Conservation (phyloP, 2,329 filamentous ascomycete species). For the Domatiomyces catenatus region DNA sequence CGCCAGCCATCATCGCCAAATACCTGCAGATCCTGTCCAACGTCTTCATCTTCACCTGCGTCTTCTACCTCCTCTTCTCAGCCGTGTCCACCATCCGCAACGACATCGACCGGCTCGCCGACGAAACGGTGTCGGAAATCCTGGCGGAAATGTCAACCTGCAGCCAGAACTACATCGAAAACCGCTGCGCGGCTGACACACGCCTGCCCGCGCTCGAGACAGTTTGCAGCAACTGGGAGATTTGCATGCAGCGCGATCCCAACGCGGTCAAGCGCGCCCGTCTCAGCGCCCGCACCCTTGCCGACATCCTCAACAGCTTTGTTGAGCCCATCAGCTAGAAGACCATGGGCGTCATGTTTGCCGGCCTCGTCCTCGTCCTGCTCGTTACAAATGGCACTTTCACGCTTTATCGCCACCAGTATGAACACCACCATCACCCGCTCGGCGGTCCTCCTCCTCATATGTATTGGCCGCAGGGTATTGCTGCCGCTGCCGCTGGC, state of each 20-base stretch:
- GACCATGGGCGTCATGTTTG: slow-evolving; percentile 35
- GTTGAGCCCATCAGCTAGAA: slow-evolving; percentile 83
- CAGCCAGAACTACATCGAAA: slow-evolving; percentile 55
- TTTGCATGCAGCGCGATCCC: slow-evolving; percentile 76
- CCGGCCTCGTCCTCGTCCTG: slow-evolving; percentile 13
- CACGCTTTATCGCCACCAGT: slow-evolving; percentile 13
- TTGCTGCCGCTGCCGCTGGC: no score
- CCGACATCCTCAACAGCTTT: slow-evolving; percentile 86
- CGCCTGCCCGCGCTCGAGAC: slow-evolving; percentile 57
- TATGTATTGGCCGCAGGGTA: no score
- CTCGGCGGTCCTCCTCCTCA: no score
- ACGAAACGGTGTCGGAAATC: slow-evolving; percentile 52
- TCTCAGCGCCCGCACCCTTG: slow-evolving; percentile 74
- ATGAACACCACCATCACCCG: slow-evolving; percentile 9
- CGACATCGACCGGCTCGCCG: slow-evolving; percentile 59
- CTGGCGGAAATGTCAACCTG: slow-evolving; percentile 61
- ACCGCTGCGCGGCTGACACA: slow-evolving; percentile 53
- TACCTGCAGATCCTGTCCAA: slow-evolving; percentile 48
- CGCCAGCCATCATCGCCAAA: slow-evolving; percentile 50
- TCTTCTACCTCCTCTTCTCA: slow-evolving; percentile 51
- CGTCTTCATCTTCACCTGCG: slow-evolving; percentile 31
- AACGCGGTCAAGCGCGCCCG: slow-evolving; percentile 61
- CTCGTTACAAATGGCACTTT: slow-evolving; percentile 16
- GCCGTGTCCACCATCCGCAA: slow-evolving; percentile 54
- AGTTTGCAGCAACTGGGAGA: slow-evolving; percentile 65